phyloP scores from a whole-genome alignment of 305 asterid genomes.

The Caryopteris hybrid region DNA sequence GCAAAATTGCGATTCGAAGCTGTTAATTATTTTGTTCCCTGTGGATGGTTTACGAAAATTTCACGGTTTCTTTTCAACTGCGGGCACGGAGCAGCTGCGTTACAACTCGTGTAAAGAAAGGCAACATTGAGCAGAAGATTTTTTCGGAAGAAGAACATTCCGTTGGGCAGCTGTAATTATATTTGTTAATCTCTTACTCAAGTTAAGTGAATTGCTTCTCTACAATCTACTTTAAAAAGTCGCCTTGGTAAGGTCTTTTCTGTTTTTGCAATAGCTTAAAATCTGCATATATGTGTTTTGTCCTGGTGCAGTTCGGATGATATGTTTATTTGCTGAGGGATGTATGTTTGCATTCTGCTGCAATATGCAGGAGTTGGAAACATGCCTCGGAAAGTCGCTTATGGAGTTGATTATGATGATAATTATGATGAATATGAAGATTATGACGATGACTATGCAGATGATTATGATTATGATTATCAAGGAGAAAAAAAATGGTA shows the following conservation, averaged over 20 bases:
- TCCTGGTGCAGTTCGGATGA: background rate
- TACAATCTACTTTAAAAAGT: background rate
- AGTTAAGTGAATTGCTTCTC: background rate
- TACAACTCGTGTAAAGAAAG: background rate
- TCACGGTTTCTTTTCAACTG: background rate
- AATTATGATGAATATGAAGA: constrained; percentile 42
- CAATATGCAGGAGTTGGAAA: constrained; percentile 27
- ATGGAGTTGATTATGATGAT: constrained; percentile 47
- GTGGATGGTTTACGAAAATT: background rate
- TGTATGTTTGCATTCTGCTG: background rate
- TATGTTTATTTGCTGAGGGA: background rate
- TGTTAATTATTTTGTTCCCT: background rate
- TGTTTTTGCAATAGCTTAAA: background rate
- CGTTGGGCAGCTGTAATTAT: background rate
- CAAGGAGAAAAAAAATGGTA: constrained; percentile 50
- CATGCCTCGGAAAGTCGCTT: constrained; percentile 80
- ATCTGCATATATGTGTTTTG: background rate
- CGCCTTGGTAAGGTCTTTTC: background rate
- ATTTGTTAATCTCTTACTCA: background rate
- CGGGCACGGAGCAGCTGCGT: background rate
- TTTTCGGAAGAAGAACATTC: background rate
- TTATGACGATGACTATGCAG: constrained; percentile 36
- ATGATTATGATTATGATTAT: constrained; percentile 33
- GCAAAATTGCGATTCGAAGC: background rate
- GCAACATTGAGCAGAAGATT: background rate